These are phyloP conservation scores for Gymnopilus junonius DNA, from an alignment of 768 basidiomycete genomes.

Conservation along the genomic window DNA sequence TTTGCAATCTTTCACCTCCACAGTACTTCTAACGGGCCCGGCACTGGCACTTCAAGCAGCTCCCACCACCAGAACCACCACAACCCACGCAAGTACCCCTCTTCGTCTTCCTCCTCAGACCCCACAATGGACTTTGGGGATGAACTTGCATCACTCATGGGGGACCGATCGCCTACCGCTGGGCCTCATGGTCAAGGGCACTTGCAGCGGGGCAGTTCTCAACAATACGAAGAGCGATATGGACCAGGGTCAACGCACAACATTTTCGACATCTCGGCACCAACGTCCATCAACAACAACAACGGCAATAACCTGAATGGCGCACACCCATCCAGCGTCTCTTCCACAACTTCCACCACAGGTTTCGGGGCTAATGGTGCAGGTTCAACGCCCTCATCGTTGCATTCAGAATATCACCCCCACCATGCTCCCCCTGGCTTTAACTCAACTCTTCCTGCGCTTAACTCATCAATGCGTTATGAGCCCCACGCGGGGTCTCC, in stretches of 20 bases:
- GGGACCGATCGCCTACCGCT: constrained; percentile 23
- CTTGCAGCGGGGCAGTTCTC: constrained; percentile 16
- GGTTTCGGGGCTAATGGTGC: constrained; percentile 21
- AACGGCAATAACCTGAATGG: neutral
- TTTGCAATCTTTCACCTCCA: neutral
- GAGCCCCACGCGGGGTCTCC: constrained; percentile 41
- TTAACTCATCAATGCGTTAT: constrained; percentile 56
- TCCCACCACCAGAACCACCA: neutral
- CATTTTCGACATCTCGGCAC: constrained; percentile 41
- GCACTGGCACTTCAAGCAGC: neutral
- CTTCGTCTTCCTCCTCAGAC: constrained; percentile 28
- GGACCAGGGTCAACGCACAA: constrained; percentile 32
- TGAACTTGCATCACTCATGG: constrained; percentile 69
- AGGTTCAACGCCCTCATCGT: constrained; percentile 21
- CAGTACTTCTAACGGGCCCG: neutral
- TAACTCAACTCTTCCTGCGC: constrained; percentile 53
- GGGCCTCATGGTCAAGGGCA: constrained; percentile 19
- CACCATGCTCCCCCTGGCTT: constrained; percentile 38
- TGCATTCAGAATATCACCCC: constrained; percentile 18
- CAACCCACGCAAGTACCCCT: constrained; percentile 9
- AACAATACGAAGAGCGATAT: constrained; percentile 24
- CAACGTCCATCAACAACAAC: neutral
- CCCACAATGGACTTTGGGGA: constrained; percentile 58
- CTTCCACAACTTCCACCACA: constrained; percentile 27
- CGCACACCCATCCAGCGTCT: constrained; percentile 19